phyloP scores from a whole-genome alignment of 495 filamentous ascomycete genomes.

The Chaetomidium leptoderma region DNA sequence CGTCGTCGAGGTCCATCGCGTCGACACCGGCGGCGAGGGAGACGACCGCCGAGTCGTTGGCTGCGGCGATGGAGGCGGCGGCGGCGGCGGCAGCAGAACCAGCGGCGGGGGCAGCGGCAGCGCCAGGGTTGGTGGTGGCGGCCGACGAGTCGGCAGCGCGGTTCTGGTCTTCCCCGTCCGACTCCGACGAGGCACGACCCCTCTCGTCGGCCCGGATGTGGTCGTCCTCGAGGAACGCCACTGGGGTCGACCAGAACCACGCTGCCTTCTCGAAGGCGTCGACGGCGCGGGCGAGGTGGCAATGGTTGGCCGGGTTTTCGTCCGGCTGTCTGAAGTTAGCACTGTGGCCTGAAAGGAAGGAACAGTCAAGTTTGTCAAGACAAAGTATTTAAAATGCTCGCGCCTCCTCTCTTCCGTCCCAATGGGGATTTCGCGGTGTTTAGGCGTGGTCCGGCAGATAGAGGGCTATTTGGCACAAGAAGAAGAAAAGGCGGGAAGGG shows the following conservation, averaged over 20 bases:
- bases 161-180: background rate
- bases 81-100: background rate
- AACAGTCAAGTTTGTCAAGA: background rate
- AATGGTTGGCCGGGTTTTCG: slow-evolving; percentile 1
- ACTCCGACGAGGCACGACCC: background rate
- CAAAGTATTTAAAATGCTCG: background rate
- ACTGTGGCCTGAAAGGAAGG: background rate
- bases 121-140: background rate
- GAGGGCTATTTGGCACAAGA: background rate
- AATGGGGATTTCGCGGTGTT: background rate
- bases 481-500: background rate
- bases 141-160: background rate
- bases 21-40: background rate
- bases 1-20: background rate
- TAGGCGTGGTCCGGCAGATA: too few relatives aligned
- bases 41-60: slow-evolving; percentile 1
- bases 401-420: background rate
- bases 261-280: slow-evolving; percentile 8
- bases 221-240: slow-evolving; percentile 11
- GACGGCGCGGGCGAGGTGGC: slow-evolving; percentile 7
- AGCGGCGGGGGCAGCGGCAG: background rate
- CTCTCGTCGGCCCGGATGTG: background rate
- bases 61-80: background rate
- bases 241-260: background rate
- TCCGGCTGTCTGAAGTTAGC: background rate